phyloP scores from a whole-genome alignment of 2,329 filamentous ascomycete genomes.

The Exophiala oligosperma region DNA sequence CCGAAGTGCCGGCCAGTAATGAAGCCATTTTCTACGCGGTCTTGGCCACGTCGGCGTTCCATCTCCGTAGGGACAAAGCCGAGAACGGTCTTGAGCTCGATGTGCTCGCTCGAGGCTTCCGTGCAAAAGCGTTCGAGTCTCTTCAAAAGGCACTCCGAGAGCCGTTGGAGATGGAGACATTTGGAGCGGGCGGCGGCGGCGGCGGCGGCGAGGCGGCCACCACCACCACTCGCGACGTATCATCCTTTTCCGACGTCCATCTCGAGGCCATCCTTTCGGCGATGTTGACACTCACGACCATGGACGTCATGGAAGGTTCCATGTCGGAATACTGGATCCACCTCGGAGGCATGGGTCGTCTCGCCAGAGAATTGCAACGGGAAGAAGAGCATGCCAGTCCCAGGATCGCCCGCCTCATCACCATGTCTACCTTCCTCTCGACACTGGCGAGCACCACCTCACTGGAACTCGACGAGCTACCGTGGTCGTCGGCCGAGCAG shows the following conservation, averaged over 20 bases:
- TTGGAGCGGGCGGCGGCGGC: no score
- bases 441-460: constrained; percentile 26
- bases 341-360: constrained; percentile 21
- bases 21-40: constrained; percentile 38
- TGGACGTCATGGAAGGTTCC: constrained; percentile 29
- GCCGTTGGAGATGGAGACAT: not conserved
- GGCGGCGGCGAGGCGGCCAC: no score
- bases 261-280: constrained; percentile 22
- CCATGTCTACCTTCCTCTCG: constrained; percentile 27
- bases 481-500: not conserved
- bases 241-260: not conserved
- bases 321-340: constrained; percentile 28
- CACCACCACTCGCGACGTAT: not conserved
- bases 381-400: constrained; percentile 4
- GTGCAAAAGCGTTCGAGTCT: constrained; percentile 16
- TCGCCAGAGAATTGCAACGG: constrained; percentile 10
- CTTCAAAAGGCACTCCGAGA: constrained; percentile 16
- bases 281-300: constrained; percentile 27
- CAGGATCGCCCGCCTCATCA: constrained; percentile 18
- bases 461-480: constrained; percentile 10
- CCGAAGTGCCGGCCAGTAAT: constrained; percentile 13
- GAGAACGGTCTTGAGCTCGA: constrained; percentile 5
- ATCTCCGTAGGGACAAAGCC: constrained; percentile 34
- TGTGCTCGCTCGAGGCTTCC: constrained; percentile 10
- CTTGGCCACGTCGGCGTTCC: constrained; percentile 46